Evolutionary conservation across 2,329 filamentous ascomycete genomes (phyloP), one percentile per base, ranked within the genome.

Genomic region (Colletotrichum australisinense): DNA sequence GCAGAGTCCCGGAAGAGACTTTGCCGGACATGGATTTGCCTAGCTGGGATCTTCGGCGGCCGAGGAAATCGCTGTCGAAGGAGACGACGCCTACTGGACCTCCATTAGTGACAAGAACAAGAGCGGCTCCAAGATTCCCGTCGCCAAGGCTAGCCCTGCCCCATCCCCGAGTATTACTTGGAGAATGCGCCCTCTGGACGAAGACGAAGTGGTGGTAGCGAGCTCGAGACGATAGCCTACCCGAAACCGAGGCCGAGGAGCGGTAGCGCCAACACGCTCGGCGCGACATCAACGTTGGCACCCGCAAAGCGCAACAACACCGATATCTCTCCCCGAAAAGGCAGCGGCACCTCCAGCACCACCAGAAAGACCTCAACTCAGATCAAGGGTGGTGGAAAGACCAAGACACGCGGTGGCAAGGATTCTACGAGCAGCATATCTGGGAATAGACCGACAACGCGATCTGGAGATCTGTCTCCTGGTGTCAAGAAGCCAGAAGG

Each of bases 81-180:
- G 89, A 79, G 84, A 84, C 53, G 85, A 85, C 60, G 79, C 83
- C 66, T 91, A 90, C 75, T 89, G 86, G 78, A 81, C 86, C 77
- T 82, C 84, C 79, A 89, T 83, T 83, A 89, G 77, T 76, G 84
- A 80, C 75, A 88, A 81, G 78, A 93, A 49, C 42, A 49, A 88
- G 83, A 89, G 86, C 85, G 90, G 84, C 85, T 75, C 74, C 56
- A 92, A 94, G 67, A 98, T 99, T 80, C 97, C 97, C 1, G 88
- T 98, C 49, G 92, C 95, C 35, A 95, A 94, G 78, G 86, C 89
- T 16, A 98, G 94, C 80, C 93, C 94, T 2, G 89, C 91, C 24
- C 95, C 12, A 92, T 97, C 72, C 90, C 94, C 2, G 82, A 89
- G 64, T 90, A 93, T 63, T 90, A 92, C 75, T 86, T 94, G 58